These are phyloP conservation scores for Hypoxylon sp. DNA, from an alignment of 2,329 filamentous ascomycete genomes.

Conservation along the genomic window DNA sequence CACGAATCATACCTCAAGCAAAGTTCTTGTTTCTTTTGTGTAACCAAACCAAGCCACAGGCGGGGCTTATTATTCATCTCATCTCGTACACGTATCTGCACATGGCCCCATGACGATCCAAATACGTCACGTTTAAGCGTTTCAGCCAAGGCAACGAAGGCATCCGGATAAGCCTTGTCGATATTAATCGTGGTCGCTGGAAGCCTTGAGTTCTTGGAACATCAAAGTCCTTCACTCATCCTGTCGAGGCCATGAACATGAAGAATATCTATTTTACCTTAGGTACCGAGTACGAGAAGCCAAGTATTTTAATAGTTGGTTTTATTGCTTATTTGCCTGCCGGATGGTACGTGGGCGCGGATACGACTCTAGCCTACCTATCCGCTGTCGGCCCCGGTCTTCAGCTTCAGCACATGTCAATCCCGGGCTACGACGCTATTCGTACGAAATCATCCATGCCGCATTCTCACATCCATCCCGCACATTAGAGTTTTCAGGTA, in stretches of 20 bases:
- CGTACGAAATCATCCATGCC: background rate
- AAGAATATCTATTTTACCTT: background rate
- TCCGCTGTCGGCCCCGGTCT: slow-evolving; percentile 13
- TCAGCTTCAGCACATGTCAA: slow-evolving; percentile 15
- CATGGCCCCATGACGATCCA: background rate
- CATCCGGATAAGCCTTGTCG: slow-evolving; percentile 6
- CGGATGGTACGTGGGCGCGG: slow-evolving; percentile 3
- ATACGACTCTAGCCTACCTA: slow-evolving; percentile 3
- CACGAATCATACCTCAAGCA: slow-evolving; percentile 10
- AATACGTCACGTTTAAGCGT: slow-evolving; percentile 5
- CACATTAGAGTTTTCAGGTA: background rate
- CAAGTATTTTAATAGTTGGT: background rate
- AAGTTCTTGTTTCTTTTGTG: slow-evolving; percentile 10
- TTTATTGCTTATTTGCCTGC: slow-evolving; percentile 3
- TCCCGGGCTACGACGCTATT: slow-evolving; percentile 5
- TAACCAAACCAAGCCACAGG: slow-evolving; percentile 7
- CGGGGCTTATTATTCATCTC: slow-evolving; percentile 10
- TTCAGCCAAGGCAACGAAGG: slow-evolving; percentile 15
- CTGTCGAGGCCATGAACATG: background rate
- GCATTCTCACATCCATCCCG: background rate
- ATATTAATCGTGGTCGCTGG: background rate
- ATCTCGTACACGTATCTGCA: background rate
- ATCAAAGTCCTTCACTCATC: background rate
- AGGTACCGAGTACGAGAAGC: slow-evolving; percentile 4
- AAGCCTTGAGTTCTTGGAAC: background rate